These are phyloP conservation scores for Flaveria ramosissima DNA, from an alignment of 129 eudicot species.

Conservation along the genomic window DNA sequence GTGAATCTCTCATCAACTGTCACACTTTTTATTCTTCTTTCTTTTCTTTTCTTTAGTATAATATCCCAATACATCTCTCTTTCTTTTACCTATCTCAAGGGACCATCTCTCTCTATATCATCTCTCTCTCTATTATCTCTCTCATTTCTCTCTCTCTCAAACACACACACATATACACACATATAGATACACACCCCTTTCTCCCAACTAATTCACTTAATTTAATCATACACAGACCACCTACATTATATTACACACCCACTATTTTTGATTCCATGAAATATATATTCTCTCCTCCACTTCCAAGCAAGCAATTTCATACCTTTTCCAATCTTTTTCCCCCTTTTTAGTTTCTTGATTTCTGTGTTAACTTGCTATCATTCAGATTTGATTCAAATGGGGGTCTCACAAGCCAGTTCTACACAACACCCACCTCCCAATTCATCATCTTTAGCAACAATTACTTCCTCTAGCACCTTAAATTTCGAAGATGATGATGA, in stretches of 20 bases:
- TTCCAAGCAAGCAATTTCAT: constrained; percentile 64
- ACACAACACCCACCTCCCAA: constrained; percentile 42
- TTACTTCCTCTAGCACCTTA: neutral
- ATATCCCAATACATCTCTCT: constrained; percentile 19
- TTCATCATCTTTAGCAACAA: constrained; percentile 31
- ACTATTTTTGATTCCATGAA: constrained; percentile 35
- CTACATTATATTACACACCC: constrained; percentile 34
- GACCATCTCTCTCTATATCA: constrained; percentile 17
- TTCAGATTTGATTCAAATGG: constrained; percentile 44
- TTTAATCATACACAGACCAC: constrained; percentile 40
- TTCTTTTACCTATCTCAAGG: constrained; percentile 30
- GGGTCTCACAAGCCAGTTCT: constrained; percentile 49
- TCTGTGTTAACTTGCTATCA: constrained; percentile 44
- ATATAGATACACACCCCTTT: constrained; percentile 17
- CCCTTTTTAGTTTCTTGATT: constrained; percentile 50
- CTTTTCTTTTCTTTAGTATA: neutral
- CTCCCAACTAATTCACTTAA: constrained; percentile 51
- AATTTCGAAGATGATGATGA: constrained; percentile 36
- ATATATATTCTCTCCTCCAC: constrained; percentile 53
- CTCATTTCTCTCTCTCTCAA: too few species aligned
- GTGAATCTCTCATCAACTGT: constrained; percentile 32
- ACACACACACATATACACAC: too few species aligned
- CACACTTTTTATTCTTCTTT: constrained; percentile 32
- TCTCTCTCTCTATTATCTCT: constrained; percentile 1
- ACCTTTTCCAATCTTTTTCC: constrained; percentile 39